phyloP scores from a whole-genome alignment of 164 flowering plant species.

The Nymphaea thermarum region DNA sequence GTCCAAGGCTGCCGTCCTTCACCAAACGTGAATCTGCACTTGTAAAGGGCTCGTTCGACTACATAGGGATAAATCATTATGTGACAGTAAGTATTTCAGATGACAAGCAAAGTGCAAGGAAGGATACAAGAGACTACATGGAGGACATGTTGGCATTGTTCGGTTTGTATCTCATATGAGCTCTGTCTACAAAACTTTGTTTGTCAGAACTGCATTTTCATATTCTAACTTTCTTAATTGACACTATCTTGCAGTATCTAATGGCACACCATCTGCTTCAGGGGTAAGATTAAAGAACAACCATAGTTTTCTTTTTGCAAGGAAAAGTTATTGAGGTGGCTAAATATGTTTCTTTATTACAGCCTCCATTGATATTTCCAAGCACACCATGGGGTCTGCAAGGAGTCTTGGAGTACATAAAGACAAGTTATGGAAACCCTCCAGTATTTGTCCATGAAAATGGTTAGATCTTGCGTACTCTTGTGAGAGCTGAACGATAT shows the following conservation, averaged over 20 bases:
- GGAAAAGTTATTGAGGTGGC: not conserved
- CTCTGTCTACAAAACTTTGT: not conserved
- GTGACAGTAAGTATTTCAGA: conserved; percentile 14
- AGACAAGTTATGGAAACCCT: conserved; percentile 17
- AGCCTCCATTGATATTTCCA: conserved; percentile 10
- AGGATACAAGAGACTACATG: conserved; percentile 19
- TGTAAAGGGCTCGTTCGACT: conserved; percentile 46
- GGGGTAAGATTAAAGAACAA: conserved; percentile 11
- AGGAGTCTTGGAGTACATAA: conserved; percentile 10
- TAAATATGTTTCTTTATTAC: conserved; percentile 1
- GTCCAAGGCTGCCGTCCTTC: conserved; percentile 36
- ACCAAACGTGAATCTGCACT: conserved; percentile 23
- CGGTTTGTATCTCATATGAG: not conserved
- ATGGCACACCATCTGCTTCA: conserved; percentile 3
- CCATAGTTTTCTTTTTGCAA: not conserved
- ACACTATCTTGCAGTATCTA: conserved; percentile 6
- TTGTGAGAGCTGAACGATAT: too few relatives aligned
- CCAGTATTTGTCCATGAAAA: conserved; percentile 18
- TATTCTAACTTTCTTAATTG: not conserved
- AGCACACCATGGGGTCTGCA: conserved; percentile 9
- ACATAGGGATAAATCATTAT: conserved; percentile 50
- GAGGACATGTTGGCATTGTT: conserved; percentile 24
- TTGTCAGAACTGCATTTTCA: not conserved
- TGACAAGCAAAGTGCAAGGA: conserved; percentile 16
- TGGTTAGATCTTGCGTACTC: conserved; percentile 4